Base-by-base conservation (phyloP, 352 stramenopile genomes). In the Globisporangium takayamanum region DNA sequence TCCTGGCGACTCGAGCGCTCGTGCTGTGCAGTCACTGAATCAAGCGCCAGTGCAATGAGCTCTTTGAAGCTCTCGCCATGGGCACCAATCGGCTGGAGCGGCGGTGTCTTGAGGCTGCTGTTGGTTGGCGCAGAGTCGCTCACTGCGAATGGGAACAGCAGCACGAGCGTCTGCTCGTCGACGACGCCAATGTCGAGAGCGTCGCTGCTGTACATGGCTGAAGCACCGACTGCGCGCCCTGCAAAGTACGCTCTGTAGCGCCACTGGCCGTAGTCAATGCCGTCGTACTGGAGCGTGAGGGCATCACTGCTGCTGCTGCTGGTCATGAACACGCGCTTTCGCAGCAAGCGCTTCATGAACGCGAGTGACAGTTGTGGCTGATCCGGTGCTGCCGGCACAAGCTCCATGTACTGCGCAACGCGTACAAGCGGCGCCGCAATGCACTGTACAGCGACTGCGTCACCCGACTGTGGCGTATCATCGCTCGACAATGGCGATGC, bases 201-300 rank as follows among this genome's bases (percentile, higher is more conserved):
- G 53, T 49, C 11, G 11, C 20, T 25, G 4, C 14, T 12, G 10
- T 7, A 4, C 46, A 7, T 33, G 3, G 1, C 0, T 15, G 14
- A 46, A 25, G 30, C 33, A 25, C 5, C 45, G 1, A 33, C 47
- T 36, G 14, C 61, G 8, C 60, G 57, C 37, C 67, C 67, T 51
- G 63, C 62, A 36, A 73, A 90, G 56, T 77, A 87, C 1, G 70
- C 75, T 12, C 63, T 53, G 55, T 79, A 90, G 0, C 39, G 65
- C 83, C 80, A 92, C 5, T 56, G 25, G 0, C 83, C 83, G 59
- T 92, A 92, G 44, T 78, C 53, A 8, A 90, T 36, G 25, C 74
- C 77, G 37, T 92, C 72, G 7, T 71, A 62, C 48, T 74, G 53
- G 11, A 90, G 37, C n/a, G 50, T 20, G 22, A 89, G 18, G 5